A percentile compares a stretch with the other conserved stretches of the same genome.
These are phyloP conservation scores for Trichoderma erinaceum DNA, from an alignment of 495 filamentous ascomycete species.

Conservation along the genomic window DNA sequence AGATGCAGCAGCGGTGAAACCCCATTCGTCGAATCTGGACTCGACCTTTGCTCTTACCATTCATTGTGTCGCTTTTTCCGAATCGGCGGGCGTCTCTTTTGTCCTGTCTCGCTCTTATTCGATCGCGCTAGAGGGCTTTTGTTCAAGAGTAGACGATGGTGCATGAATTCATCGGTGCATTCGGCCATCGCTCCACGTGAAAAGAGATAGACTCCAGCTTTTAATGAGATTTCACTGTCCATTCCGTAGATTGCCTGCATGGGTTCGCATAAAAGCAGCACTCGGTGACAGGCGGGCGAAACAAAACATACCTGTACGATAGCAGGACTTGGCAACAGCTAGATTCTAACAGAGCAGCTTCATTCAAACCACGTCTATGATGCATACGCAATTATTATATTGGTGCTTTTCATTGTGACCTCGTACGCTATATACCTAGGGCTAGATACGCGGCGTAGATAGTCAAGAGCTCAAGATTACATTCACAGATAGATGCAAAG, in stretches of 20 bases:
- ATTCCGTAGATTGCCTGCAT: too few species aligned
- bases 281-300: too few species aligned
- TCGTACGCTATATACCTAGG: too few species aligned
- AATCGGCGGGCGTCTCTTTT: background rate
- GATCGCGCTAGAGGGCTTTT: background rate
- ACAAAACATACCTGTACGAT: too few species aligned
- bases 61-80: background rate
- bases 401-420: too few species aligned
- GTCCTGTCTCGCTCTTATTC: background rate
- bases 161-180: background rate
- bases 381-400: too few species aligned
- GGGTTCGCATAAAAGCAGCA: too few species aligned
- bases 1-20: constrained; percentile 7
- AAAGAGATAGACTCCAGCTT: background rate
- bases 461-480: background rate
- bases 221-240: too few species aligned
- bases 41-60: background rate
- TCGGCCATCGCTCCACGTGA: background rate
- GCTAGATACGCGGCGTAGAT: too few species aligned
- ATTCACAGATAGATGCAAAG: background rate
- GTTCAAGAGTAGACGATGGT: background rate
- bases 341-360: too few species aligned
- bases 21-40: background rate
- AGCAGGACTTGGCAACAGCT: too few species aligned
- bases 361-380: too few species aligned